These are phyloP conservation scores for Moesziomyces parantarcticus DNA, from an alignment of 1,284 basidiomycete genomes.

Conservation along the genomic window DNA sequence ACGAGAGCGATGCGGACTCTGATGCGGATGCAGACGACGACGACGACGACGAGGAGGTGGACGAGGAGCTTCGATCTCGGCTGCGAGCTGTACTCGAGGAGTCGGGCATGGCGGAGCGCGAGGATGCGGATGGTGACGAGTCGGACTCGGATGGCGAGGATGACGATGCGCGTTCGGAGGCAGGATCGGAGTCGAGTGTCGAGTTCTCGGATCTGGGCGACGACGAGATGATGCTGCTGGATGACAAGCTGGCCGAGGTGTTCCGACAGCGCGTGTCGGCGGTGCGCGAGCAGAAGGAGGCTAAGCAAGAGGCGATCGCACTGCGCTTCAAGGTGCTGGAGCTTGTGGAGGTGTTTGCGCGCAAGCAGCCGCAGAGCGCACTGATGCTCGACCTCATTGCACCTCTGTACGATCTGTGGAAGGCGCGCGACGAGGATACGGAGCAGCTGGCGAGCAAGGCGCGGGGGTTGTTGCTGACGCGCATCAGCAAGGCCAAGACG, in stretches of 20 bases:
- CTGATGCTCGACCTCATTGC: slow-evolving; percentile 77
- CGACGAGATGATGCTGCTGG: slow-evolving; percentile 96
- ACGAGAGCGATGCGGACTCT: slow-evolving; percentile 72
- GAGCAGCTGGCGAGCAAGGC: slow-evolving; percentile 85
- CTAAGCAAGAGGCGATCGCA: slow-evolving; percentile 71
- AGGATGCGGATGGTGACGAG: slow-evolving; percentile 67
- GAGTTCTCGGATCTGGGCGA: slow-evolving; percentile 71
- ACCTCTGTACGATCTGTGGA: slow-evolving; percentile 79
- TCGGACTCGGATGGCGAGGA: slow-evolving; percentile 67
- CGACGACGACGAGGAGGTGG: slow-evolving; percentile 72
- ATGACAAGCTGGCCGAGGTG: slow-evolving; percentile 89
- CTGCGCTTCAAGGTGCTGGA: slow-evolving; percentile 96
- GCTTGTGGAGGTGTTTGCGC: slow-evolving; percentile 84
- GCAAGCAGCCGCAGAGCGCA: slow-evolving; percentile 76
- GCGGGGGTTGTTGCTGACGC: slow-evolving; percentile 78
- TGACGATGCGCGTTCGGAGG: slow-evolving; percentile 39
- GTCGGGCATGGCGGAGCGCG: slow-evolving; percentile 75
- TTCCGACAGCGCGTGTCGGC: slow-evolving; percentile 77
- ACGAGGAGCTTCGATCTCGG: slow-evolving; percentile 75
- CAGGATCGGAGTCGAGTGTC: slow-evolving; percentile 40
- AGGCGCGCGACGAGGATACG: slow-evolving; percentile 63
- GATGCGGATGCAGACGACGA: slow-evolving; percentile 69
- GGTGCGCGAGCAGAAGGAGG: slow-evolving; percentile 69
- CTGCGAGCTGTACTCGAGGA: slow-evolving; percentile 82
- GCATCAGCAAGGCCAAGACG: slow-evolving; percentile 81